phyloP scores from a whole-genome alignment of 2,329 filamentous ascomycete species.

The Epichloe hybrida region DNA sequence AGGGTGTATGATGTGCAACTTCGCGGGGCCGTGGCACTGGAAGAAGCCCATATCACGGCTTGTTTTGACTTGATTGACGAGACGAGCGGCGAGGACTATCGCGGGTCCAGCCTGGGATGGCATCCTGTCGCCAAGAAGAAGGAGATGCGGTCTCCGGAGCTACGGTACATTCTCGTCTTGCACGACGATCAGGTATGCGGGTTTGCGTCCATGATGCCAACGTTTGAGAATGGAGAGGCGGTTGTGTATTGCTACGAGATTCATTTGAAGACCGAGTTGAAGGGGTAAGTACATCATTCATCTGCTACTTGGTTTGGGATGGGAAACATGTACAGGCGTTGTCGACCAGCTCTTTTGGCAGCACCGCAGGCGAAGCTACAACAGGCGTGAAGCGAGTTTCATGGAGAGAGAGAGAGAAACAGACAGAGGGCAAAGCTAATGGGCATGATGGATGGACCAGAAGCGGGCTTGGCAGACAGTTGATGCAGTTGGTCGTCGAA shows the following conservation, averaged over 20 bases:
- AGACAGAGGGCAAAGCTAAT: background rate
- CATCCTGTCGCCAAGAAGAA: constrained; percentile 42
- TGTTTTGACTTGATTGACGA: constrained; percentile 46
- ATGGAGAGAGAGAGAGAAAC: too few species aligned
- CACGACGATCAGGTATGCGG: constrained; percentile 24
- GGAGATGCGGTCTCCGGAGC: constrained; percentile 55
- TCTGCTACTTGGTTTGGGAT: too few species aligned
- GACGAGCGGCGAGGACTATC: constrained; percentile 54
- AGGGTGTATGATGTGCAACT: constrained; percentile 31
- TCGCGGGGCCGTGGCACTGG: constrained; percentile 24
- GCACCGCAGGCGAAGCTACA: too few species aligned
- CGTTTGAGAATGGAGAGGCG: constrained; percentile 48
- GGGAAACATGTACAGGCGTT: too few species aligned
- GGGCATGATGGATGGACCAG: constrained; percentile 19
- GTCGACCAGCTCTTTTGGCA: too few species aligned
- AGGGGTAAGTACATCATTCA: constrained; percentile 29
- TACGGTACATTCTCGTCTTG: constrained; percentile 55
- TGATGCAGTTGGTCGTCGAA: constrained; percentile 43
- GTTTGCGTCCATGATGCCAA: constrained; percentile 58
- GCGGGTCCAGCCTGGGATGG: constrained; percentile 49
- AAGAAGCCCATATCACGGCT: constrained; percentile 30
- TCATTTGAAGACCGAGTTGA: constrained; percentile 45
- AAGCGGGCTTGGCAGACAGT: constrained; percentile 46
- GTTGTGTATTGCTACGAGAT: constrained; percentile 73
- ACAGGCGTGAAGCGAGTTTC: too few species aligned